Base-by-base conservation (phyloP, 768 basidiomycete genomes). In the Kockovaella imperatae region DNA sequence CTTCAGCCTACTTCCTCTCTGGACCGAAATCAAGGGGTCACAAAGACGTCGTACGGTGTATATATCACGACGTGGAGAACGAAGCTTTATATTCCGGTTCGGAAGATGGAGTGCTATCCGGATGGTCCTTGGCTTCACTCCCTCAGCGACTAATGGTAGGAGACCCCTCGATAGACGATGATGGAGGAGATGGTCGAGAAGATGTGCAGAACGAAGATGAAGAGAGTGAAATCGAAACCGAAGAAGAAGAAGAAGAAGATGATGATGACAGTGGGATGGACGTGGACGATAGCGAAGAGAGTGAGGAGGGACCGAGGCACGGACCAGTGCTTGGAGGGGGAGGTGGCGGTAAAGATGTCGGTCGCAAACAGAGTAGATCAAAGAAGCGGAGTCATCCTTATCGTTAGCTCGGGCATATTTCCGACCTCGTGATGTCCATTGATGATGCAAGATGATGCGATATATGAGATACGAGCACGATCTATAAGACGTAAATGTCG, bases 1-100 rank as follows among this genome's bases (percentile, higher is more conserved):
- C 69, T 4, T 71, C 69, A 15, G 59, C 61, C 15, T 69, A 53
- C 50, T 52, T 71, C 48, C 50, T 56, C 14, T 49, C 67, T 14
- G 56, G 53, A 7, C 57, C 60, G 18, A 50, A 47, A 0, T n/a
- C 41, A 8, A 26, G 56, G 18, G 67, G 67, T 11, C 69, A 71
- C 50, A 57, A 59, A 47, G 69, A 69, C 50, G 69, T 71, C 31
- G 53, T 71, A 20, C 47, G 69, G 29, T 52, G 61, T 35, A 26
- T 71, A 32, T 64, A 62, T 38, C 67, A 71, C 49, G 64, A 67
- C 36, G 26, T 56, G 20, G 34, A 44, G 20, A 64, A 58, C 46
- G 54, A 64, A 44, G 69, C 65, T 3, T 32, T 71, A 2, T 71
- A 71, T 51, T 69, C 67, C 6, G 69, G 69, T 1, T 71, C 67